Base-by-base conservation (phyloP, 2,329 filamentous ascomycete species). In the Coleophoma eucalyptorum region DNA sequence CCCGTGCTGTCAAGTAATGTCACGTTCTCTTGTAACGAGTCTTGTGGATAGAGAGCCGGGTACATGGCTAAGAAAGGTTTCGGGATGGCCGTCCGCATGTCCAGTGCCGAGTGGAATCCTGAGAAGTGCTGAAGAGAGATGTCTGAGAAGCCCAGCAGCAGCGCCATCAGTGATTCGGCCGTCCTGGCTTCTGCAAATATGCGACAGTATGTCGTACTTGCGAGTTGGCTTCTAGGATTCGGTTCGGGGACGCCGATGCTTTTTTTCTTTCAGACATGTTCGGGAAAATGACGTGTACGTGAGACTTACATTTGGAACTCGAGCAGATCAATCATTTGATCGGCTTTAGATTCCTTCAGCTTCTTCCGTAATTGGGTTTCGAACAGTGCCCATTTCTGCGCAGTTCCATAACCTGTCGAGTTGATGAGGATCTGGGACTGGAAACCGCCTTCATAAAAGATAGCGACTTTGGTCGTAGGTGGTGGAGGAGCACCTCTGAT, bases 391-490 rank as follows among this genome's bases (percentile, higher is more conserved):
- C 70, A 47, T 66, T 69, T 3, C 71, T 72, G 1, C 70, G 70
- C 19, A 73, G 66, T 21, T 66, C 71, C 75, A 54, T 79, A 79
- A 0, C 75, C 76, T 0, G 70, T 71, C 1, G 72, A 72, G 50
- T 78, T 77, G 26, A 73, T 21, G 0, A 75, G 58, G 4, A 73
- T 48, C 55, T 79, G 69, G 2, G 67, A 67, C 57, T 78, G 71
- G 51, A 69, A 79, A 0, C 76, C 76, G 7, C 70, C 76, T 8
- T 67, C 63, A 50, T 76, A 78, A 53, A 74, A 77, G 15, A 78
- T 67, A n/a, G 75, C 75, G 11, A 72, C 63, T 50, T 71, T 72
- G 1, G 69, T 71, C 1, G 68, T 70, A 0, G 63, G 40, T 1
- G 68, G 68, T 0, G 68, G 67, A 6, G 63, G 64, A 16, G 58